Conservation (phyloP, 2,329 filamentous ascomycete species). For the Apiospora saccharicola region DNA sequence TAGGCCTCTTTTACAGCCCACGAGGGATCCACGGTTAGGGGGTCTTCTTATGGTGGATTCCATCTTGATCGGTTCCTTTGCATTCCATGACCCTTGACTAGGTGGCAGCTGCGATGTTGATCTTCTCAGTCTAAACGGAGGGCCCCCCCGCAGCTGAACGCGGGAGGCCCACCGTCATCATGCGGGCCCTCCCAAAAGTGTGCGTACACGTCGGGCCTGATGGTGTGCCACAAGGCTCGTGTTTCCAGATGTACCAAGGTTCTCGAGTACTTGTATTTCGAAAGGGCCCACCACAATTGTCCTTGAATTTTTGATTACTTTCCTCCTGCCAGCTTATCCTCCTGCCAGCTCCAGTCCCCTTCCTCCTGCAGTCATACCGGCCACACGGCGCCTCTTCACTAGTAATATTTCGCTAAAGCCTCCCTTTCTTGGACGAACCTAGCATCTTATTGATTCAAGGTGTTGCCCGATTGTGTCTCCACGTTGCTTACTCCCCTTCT, state of each 20-base stretch:
- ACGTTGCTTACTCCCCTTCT: background rate
- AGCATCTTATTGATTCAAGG: background rate
- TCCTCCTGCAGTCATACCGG: conserved; percentile 16
- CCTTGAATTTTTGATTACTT: background rate
- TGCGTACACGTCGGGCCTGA: background rate
- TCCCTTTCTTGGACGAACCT: background rate
- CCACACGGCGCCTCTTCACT: background rate
- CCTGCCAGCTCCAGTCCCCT: background rate
- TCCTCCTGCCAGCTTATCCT: background rate
- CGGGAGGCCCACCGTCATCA: conserved; percentile 6
- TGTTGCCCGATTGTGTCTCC: background rate
- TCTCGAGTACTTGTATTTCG: conserved; percentile 6
- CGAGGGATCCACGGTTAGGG: no score
- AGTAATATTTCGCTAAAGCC: background rate
- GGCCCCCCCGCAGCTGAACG: background rate
- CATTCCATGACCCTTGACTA: background rate
- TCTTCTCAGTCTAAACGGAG: background rate
- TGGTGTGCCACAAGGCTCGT: background rate
- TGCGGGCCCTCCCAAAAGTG: background rate
- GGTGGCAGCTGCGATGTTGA: background rate
- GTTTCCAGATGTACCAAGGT: background rate
- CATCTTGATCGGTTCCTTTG: background rate
- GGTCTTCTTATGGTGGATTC: no score
- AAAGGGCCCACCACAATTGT: background rate
- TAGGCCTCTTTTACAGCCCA: conserved; percentile 5